Base-by-base conservation (phyloP, 2,329 filamentous ascomycete genomes). In the Xylaria multiplex region DNA sequence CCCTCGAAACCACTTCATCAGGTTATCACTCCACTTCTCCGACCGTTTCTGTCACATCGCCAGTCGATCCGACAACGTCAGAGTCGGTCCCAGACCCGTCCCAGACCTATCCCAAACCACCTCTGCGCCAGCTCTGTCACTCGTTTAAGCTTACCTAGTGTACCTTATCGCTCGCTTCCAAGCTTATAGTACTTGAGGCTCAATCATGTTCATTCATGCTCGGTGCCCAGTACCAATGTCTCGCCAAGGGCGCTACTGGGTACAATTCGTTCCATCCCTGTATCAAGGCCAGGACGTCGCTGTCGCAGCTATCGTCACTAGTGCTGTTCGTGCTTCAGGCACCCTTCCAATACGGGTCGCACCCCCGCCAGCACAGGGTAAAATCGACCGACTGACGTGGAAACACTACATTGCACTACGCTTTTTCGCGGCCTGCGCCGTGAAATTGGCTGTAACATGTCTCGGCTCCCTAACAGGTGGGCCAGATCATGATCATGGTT, bases 41-140 rank as follows among this genome's bases (percentile, higher is more conserved):
- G 75, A 77, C 77, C 74, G 69, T 68, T 72, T 62, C 64, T 74
- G 79, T 80, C 74, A 72, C 79, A 80, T 79, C 77, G 68, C 69
- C 72, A 71, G 78, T 67, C 76, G 78, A 80, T 79, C 79, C 75
- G 77, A 80, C 78, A 79, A 73, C 64, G 48, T 61, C 59, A 55
- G 46, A 56, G 53, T 56, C 62, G 60, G 30, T 52, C 24, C 64
- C 53, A 46, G 32, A 49, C 50, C 43, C n/a, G 32, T 11, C 7
- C 32, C 53, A 46, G 32, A 49, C 50, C 43, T 14, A 7, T 11
- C 7, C 32, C 32, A 35, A 35, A 35, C 32, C 27, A 35, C 4
- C 32, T 7, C 6, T 11, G 9, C 6, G 8, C 32, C 37, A 40
- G 37, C 37, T 30, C 37, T 43, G 53, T 11, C 37, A 30, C 45